These are phyloP conservation scores for Amaranthus cruentus DNA, from an alignment of 148 eudicot species.

Conservation along the genomic window DNA sequence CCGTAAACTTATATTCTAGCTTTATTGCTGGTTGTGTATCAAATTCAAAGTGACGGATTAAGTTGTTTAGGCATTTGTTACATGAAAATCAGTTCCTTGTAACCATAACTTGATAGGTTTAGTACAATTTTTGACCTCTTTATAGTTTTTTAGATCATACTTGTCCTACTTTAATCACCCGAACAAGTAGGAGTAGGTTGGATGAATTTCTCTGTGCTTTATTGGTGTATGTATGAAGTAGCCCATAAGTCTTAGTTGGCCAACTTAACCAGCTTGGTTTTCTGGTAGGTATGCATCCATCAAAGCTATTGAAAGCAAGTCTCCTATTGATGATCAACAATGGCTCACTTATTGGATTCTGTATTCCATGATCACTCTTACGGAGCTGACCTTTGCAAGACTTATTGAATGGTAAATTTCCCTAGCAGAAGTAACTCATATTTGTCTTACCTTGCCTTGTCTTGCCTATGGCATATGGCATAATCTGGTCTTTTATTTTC, in stretches of 20 bases:
- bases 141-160: too few species aligned
- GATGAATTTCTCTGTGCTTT: neutral
- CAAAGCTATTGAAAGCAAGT: conserved; percentile 84
- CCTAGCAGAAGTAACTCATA: neutral
- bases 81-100: too few species aligned
- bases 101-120: too few species aligned
- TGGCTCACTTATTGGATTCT: conserved; percentile 99
- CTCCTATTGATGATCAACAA: conserved; percentile 77
- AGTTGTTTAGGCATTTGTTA: too few species aligned
- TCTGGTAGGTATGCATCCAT: conserved; percentile 80
- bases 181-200: neutral
- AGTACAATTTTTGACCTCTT: too few species aligned
- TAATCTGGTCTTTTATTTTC: too few species aligned
- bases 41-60: too few species aligned
- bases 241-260: neutral
- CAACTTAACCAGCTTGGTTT: neutral
- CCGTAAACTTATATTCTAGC: too few species aligned
- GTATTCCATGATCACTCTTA: conserved; percentile 83
- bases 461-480: too few species aligned
- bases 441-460: too few species aligned
- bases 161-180: too few species aligned
- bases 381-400: conserved; percentile 83
- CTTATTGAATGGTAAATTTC: conserved; percentile 71
- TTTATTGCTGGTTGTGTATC: too few species aligned
- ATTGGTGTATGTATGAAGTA: neutral